Percentiles rank a stretch among this genome's conserved stretches.
phyloP scores from a whole-genome alignment of 169 alveolate genomes.

The Plasmodium blacklocki region DNA sequence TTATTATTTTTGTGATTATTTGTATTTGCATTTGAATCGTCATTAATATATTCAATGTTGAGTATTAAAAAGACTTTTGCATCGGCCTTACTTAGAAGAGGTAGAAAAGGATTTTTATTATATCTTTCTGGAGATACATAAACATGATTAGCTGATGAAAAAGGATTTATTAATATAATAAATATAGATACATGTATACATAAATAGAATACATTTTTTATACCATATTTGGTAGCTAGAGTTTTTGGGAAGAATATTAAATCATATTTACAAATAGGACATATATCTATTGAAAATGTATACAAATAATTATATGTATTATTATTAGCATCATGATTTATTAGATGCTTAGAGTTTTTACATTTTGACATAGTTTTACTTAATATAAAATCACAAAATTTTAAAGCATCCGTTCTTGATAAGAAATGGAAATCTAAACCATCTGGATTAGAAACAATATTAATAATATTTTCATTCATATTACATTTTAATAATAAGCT shows the following conservation, averaged over 20 bases:
- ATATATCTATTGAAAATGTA: constrained; percentile 94
- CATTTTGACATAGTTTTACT: constrained; percentile 89
- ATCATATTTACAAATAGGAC: constrained; percentile 98
- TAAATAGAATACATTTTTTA: constrained; percentile 55
- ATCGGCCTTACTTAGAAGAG: constrained; percentile 73
- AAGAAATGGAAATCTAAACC: constrained; percentile 98
- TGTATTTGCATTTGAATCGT: constrained; percentile 6
- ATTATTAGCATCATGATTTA: constrained; percentile 94
- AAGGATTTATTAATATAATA: constrained; percentile 59
- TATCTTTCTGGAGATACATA: constrained; percentile 77
- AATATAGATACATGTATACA: constrained; percentile 60
- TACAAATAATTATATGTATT: constrained; percentile 93
- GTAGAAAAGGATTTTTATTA: constrained; percentile 78
- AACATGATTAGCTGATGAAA: constrained; percentile 16
- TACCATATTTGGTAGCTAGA: constrained; percentile 90
- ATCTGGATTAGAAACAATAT: constrained; percentile 94
- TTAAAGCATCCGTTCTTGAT: constrained; percentile 94
- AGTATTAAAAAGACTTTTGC: constrained; percentile 55
- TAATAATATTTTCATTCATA: constrained; percentile 93
- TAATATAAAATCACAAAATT: constrained; percentile 95
- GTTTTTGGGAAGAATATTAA: constrained; percentile 93
- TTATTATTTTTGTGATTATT: neutral
- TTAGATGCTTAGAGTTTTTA: constrained; percentile 91
- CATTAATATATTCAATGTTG: constrained; percentile 48
- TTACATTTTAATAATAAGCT: constrained; percentile 95